Evolutionary conservation across 1,284 basidiomycete genomes (phyloP), one percentile per base, ranked within the genome.

Genomic region (Leccinum variabile): DNA sequence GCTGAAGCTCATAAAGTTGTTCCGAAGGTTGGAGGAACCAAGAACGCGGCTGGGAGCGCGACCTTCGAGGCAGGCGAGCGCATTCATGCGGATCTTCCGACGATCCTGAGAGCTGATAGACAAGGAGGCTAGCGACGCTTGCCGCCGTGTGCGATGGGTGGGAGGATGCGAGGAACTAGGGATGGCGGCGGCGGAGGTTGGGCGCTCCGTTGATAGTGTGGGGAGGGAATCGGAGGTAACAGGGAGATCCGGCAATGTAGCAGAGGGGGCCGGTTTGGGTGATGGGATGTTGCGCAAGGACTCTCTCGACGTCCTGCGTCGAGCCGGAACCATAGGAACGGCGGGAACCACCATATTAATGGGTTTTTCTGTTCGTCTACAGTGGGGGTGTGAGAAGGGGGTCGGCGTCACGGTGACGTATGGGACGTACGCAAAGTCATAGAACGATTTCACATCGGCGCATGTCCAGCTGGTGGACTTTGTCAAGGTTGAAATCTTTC

Each of bases 1-100:
- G 63, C 78, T 82, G 79, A 87, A 81, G 76, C 78, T 84, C 84
- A 89, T 89, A 67, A 88, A 89, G 72, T 87, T 85, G 32, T 77
- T 75, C 30, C 64, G 72, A 67, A 57, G 76, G 62, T 56, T 62
- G 60, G 63, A 63, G 44, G 58, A 28, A 49, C 58, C 67, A 58
- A 57, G 54, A 11, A 61, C 56, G 32, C 68, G 67, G 35, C 65
- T 55, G 7, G 59, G 63, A 2, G 59, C 64, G 46, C 67, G 84
- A 9, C 88, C 87, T 67, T 89, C 88, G 30, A 89, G 80, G 44
- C 82, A 79, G 0, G 86, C 87, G 9, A 89, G 81, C 0, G 88
- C 87, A 41, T 84, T 82, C 61, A 75, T 77, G 1, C 80, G 78
- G 61, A 80, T 77, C 50, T 71, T 73, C 56, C 73, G 74, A 8